A percentile compares a stretch with the other conserved stretches of the same genome.
Conservation (phyloP, 2,329 filamentous ascomycete genomes). For the Paecilomyces variotii region DNA sequence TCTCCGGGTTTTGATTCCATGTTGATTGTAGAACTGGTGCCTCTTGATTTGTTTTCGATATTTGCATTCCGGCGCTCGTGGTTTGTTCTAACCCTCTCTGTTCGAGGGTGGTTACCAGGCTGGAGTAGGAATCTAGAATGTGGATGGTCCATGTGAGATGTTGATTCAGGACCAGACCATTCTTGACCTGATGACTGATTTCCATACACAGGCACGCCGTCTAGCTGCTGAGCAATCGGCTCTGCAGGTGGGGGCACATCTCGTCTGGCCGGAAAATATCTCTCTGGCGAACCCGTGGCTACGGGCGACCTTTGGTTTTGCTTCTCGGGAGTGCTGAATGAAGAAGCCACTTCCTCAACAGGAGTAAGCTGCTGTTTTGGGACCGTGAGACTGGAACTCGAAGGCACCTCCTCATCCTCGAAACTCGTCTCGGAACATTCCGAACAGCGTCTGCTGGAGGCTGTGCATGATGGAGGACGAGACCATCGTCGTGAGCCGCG, state of each 20-base stretch:
- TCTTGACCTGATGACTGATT: neutral
- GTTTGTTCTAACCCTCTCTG: neutral
- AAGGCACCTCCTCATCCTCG: slow-evolving; percentile 15
- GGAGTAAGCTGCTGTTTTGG: slow-evolving; percentile 14
- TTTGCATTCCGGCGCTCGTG: neutral
- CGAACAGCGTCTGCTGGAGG: slow-evolving; percentile 3
- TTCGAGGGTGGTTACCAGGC: neutral
- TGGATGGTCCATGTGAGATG: neutral
- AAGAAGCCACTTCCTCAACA: slow-evolving; percentile 11
- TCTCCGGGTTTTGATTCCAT: slow-evolving; percentile 10
- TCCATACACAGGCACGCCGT: neutral
- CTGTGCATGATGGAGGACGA: slow-evolving; percentile 4
- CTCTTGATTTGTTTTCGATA: neutral
- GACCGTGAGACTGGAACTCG: slow-evolving; percentile 12
- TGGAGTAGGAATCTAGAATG: neutral
- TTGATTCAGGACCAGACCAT: neutral
- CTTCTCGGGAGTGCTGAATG: neutral
- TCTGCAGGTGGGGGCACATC: neutral
- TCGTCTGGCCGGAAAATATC: neutral
- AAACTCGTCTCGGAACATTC: slow-evolving; percentile 13
- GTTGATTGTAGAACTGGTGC: neutral
- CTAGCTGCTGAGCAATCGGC: neutral
- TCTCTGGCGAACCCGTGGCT: neutral
- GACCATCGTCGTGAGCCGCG: slow-evolving; percentile 9
- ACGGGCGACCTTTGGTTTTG: neutral